phyloP scores from a whole-genome alignment of 805 yeast genomes.

The Ogataea nonfermentans region DNA sequence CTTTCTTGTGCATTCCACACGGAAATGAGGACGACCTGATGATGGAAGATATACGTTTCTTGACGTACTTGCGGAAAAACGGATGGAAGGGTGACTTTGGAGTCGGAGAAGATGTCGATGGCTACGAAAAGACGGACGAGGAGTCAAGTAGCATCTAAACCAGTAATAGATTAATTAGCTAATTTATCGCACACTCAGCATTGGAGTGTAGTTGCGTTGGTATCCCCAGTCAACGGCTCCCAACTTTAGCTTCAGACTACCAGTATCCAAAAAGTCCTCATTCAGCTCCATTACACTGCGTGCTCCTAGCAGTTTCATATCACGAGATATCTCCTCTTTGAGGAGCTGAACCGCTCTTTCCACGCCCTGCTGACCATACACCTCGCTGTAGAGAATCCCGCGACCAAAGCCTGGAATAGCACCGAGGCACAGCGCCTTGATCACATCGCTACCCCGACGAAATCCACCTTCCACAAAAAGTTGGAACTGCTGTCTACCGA shows the following conservation, averaged over 20 bases:
- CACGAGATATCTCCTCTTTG: slow-evolving; percentile 54
- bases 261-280: slow-evolving; percentile 52
- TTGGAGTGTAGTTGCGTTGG: slow-evolving; percentile 39
- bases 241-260: slow-evolving; percentile 60
- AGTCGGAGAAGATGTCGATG: slow-evolving; percentile 57
- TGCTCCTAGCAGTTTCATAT: slow-evolving; percentile 65
- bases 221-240: slow-evolving; percentile 59
- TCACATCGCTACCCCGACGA: slow-evolving; percentile 42
- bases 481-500: slow-evolving; percentile 52
- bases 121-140: slow-evolving; percentile 43
- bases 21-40: slow-evolving; percentile 63
- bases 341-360: slow-evolving; percentile 56
- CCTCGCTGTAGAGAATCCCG: slow-evolving; percentile 73
- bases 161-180: background rate
- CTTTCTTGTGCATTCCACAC: slow-evolving; percentile 65
- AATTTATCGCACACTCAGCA: slow-evolving; percentile 25
- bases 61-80: slow-evolving; percentile 42
- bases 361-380: slow-evolving; percentile 78
- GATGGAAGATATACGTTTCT: slow-evolving; percentile 46
- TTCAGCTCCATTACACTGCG: slow-evolving; percentile 32
- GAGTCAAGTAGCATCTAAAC: background rate
- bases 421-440: slow-evolving; percentile 44
- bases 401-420: slow-evolving; percentile 67
- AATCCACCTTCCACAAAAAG: slow-evolving; percentile 51
- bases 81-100: slow-evolving; percentile 53